phyloP scores from a whole-genome alignment of 345 rosid species.

The Xanthoceras sorbifolium region DNA sequence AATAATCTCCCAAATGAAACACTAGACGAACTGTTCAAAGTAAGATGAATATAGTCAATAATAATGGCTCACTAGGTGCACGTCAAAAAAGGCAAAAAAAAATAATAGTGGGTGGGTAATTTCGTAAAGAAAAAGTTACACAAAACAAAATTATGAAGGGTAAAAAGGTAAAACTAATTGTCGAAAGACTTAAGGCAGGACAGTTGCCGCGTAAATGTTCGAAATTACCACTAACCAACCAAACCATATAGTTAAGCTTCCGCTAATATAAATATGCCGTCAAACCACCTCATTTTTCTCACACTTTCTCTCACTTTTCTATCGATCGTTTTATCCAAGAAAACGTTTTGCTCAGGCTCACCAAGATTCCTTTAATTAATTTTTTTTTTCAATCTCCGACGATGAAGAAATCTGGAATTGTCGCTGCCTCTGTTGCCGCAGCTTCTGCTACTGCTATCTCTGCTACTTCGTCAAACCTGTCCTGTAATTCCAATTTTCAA shows the following conservation, averaged over 20 bases:
- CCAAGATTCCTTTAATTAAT: constrained; percentile 11
- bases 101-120: too few relatives aligned
- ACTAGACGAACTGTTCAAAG: too few relatives aligned
- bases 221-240: constrained; percentile 18
- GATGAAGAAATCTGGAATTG: constrained; percentile 58
- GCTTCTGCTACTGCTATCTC: constrained; percentile 59
- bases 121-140: too few relatives aligned
- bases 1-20: too few relatives aligned
- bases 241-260: too few relatives aligned
- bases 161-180: constrained; percentile 15
- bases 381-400: background rate
- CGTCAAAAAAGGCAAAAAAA: too few relatives aligned
- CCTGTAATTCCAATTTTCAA: constrained; percentile 36
- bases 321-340: background rate
- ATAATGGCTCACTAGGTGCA: too few relatives aligned
- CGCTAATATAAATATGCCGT: constrained; percentile 20
- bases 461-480: constrained; percentile 33
- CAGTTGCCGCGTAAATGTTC: constrained; percentile 37
- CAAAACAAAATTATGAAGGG: background rate
- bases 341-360: background rate
- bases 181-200: background rate
- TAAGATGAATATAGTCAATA: too few relatives aligned
- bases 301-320: background rate
- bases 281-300: background rate
- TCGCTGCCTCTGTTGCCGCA: constrained; percentile 51